Conservation (phyloP, 176 grass and related monocot species). For the Oryza punctata region DNA sequence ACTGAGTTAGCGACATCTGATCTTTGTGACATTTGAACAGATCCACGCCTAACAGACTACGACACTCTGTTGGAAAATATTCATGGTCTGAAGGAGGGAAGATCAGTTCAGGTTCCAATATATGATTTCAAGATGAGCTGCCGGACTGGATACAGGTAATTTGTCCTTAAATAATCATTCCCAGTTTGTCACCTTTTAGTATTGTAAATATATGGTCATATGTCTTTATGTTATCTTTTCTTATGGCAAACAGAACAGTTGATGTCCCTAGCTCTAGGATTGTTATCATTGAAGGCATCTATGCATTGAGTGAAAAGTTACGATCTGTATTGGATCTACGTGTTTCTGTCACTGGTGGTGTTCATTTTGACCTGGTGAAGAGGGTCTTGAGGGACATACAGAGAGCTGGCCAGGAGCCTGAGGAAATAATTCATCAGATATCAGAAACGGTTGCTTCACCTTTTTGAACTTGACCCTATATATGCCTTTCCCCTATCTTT, state of each 20-base stretch:
- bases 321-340: constrained; percentile 76
- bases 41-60: constrained; percentile 94
- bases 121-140: constrained; percentile 94
- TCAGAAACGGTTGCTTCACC: constrained; percentile 79
- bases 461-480: constrained; percentile 31
- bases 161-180: constrained; percentile 12
- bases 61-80: constrained; percentile 93
- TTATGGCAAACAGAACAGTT: constrained; percentile 68
- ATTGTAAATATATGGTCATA: constrained; percentile 13
- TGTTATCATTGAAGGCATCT: constrained; percentile 95
- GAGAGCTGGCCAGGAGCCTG: constrained; percentile 91
- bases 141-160: constrained; percentile 85
- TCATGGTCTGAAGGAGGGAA: constrained; percentile 79
- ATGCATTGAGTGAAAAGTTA: constrained; percentile 93
- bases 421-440: constrained; percentile 98
- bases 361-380: constrained; percentile 99
- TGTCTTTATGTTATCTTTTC: constrained; percentile 35
- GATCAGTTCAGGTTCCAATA: constrained; percentile 89
- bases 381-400: constrained; percentile 98
- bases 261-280: constrained; percentile 80
- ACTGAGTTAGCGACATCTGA: constrained; percentile 20
- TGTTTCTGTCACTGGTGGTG: constrained; percentile 97
- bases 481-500: constrained; percentile 15
- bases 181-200: constrained; percentile 22
- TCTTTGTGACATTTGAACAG: constrained; percentile 52